Base-by-base conservation (phyloP, 2,329 filamentous ascomycete species). In the Aureobasidium sp. region DNA sequence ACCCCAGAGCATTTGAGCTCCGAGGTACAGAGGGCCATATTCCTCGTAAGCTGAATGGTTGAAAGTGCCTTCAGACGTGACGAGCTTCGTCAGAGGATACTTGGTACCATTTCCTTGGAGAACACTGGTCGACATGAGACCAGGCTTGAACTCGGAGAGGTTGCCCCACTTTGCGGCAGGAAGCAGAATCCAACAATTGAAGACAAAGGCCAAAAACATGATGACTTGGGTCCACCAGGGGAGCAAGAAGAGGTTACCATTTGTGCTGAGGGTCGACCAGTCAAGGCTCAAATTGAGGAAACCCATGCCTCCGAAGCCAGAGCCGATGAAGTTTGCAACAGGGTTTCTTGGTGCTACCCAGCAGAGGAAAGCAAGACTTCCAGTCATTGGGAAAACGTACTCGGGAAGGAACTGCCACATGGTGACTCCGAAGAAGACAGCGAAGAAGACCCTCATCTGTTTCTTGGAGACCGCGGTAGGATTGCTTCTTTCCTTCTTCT, bases 341-440 rank as follows among this genome's bases (percentile, higher is more conserved):
- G 81, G 74, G 69, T 88, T 90, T 20, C 80, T 80, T 1, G 87
- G 87, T 3, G 88, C 87, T 3, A 90, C 86, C 88, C 88, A 90
- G 76, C 88, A 90, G 7, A 90, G 79, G 59, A 90, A 88, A 3
- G 88, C 87, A 10, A 90, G 78, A 0, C 88, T 89, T 10, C 83
- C 85, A 1, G 88, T 78, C 72, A 90, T 85, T 0, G 87, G 87
- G 65, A 90, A 90, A 1, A 85, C 81, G 61, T 83, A 90, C 71
- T 90, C 87, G 0, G 88, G 88, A 0, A 90, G 75, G 67, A 90
- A 90, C 66, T 90, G 87, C 88, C 88, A 90, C 0, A 88, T 69
- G 0, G 83, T 87, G 62, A 89, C 80, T 5, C 79, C 87, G 0
- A 84, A 66, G 0, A 90, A 77, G 0, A 83, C 80, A 13, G 79